These are phyloP conservation scores for Babesia gibsoni DNA, from an alignment of 169 alveolate genomes.

Conservation along the genomic window DNA sequence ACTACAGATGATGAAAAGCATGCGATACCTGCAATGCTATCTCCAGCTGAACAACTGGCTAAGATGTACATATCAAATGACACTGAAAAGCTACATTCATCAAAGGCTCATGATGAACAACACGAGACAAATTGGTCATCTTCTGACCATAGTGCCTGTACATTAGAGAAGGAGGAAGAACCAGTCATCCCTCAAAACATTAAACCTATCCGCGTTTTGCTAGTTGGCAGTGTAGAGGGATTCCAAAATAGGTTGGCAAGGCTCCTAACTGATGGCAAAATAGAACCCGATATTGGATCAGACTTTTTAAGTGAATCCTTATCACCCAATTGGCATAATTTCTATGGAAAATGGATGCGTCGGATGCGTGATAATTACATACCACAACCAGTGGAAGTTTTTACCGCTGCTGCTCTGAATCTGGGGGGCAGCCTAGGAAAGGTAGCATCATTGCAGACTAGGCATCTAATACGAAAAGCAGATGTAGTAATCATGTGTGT, in stretches of 20 bases:
- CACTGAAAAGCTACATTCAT: not conserved
- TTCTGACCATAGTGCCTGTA: not conserved
- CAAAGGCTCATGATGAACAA: not conserved
- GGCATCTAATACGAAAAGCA: conserved; percentile 19
- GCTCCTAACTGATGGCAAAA: conserved; percentile 6
- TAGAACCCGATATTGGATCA: not conserved
- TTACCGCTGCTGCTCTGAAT: conserved; percentile 46
- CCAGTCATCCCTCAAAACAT: not conserved
- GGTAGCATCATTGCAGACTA: conserved; percentile 35
- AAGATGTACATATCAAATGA: conserved; percentile 36
- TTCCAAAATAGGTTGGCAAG: conserved; percentile 11
- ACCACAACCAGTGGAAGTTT: conserved; percentile 43
- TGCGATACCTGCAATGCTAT: conserved; percentile 34
- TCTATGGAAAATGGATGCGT: conserved; percentile 28
- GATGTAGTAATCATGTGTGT: conserved; percentile 46
- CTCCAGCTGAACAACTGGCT: conserved; percentile 53
- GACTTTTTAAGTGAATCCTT: conserved; percentile 1
- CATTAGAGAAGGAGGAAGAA: not conserved
- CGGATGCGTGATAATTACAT: not conserved
- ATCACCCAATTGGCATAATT: conserved; percentile 60
- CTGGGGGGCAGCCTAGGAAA: conserved; percentile 58
- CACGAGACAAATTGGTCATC: not conserved
- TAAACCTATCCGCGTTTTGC: conserved; percentile 25
- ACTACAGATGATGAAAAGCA: conserved; percentile 15
- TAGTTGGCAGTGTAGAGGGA: conserved; percentile 47